A percentile compares a stretch with the other conserved stretches of the same genome.
These are phyloP conservation scores for Trichoderma atroviride DNA, from an alignment of 2,329 filamentous ascomycete genomes.

Conservation along the genomic window DNA sequence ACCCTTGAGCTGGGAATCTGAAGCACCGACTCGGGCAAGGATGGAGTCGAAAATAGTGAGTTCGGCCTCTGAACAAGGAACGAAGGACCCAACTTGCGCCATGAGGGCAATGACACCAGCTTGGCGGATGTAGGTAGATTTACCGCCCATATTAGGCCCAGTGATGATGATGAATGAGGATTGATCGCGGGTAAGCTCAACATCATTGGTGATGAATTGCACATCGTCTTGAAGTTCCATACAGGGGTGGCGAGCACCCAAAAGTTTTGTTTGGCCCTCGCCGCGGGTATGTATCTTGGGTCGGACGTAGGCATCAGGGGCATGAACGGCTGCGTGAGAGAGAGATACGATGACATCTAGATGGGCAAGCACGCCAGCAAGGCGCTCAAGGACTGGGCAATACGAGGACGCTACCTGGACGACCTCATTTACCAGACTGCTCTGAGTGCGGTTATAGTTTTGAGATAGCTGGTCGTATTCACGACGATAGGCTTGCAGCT, in stretches of 20 bases:
- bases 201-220: slow-evolving; percentile 97
- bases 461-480: slow-evolving; percentile 93
- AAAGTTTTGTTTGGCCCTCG: slow-evolving; percentile 84
- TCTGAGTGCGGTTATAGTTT: slow-evolving; percentile 94
- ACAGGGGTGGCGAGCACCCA: slow-evolving; percentile 92
- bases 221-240: slow-evolving; percentile 99
- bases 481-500: slow-evolving; percentile 75
- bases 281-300: slow-evolving; percentile 89
- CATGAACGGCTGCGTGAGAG: slow-evolving; percentile 89
- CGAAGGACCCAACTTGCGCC: slow-evolving; percentile 96
- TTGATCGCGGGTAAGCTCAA: slow-evolving; percentile 73
- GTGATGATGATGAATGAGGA: slow-evolving; percentile 97
- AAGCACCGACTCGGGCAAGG: slow-evolving; percentile 91
- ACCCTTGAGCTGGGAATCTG: slow-evolving; percentile 94
- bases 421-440: slow-evolving; percentile 86
- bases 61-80: slow-evolving; percentile 87
- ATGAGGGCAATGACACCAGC: slow-evolving; percentile 96
- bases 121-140: slow-evolving; percentile 97
- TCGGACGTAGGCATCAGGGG: slow-evolving; percentile 86
- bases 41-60: slow-evolving; percentile 97
- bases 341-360: slow-evolving; percentile 94
- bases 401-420: slow-evolving; percentile 93
- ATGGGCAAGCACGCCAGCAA: slow-evolving; percentile 87
- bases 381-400: slow-evolving; percentile 84
- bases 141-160: slow-evolving; percentile 98